These are phyloP conservation scores for Phaeoacremonium minimum DNA, from an alignment of 2,329 filamentous ascomycete species.

Conservation along the genomic window DNA sequence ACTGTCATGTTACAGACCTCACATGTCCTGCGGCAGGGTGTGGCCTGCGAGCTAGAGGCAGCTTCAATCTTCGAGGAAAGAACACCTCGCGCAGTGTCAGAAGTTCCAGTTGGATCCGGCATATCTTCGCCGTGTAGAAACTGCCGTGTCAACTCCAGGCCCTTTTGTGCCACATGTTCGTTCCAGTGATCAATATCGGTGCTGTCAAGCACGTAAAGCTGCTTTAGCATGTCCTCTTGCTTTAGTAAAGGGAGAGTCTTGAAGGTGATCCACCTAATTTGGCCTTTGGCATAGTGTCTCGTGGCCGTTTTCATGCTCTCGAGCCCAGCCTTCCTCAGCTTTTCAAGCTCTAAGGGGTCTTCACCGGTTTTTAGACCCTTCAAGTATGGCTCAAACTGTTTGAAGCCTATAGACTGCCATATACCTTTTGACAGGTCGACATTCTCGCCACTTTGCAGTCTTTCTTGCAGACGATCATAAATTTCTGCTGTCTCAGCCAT, in stretches of 20 bases:
- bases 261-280: constrained; percentile 80
- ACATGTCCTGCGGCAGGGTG: constrained; percentile 59
- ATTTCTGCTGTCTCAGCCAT: constrained; percentile 44
- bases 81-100: constrained; percentile 43
- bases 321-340: constrained; percentile 55
- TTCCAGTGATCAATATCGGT: constrained; percentile 62
- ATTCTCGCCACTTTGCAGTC: constrained; percentile 35
- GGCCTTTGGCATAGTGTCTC: constrained; percentile 79
- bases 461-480: constrained; percentile 30
- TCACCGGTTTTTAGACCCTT: constrained; percentile 31
- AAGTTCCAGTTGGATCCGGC: constrained; percentile 44
- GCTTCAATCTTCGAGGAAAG: constrained; percentile 45
- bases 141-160: constrained; percentile 51
- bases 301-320: constrained; percentile 80
- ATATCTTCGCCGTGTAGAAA: constrained; percentile 59
- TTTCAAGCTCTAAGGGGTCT: constrained; percentile 38
- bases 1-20: constrained; percentile 65
- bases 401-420: constrained; percentile 96
- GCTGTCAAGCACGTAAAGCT: constrained; percentile 77
- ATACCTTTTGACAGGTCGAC: constrained; percentile 79
- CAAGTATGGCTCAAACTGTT: constrained; percentile 78
- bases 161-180: constrained; percentile 60
- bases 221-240: constrained; percentile 47
- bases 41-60: constrained; percentile 51
- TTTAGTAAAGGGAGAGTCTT: constrained; percentile 71